Evolutionary conservation across 176 grass and related monocot species (phyloP), one percentile per base, ranked within the genome.

Genomic region (Dactylis glomerata): DNA sequence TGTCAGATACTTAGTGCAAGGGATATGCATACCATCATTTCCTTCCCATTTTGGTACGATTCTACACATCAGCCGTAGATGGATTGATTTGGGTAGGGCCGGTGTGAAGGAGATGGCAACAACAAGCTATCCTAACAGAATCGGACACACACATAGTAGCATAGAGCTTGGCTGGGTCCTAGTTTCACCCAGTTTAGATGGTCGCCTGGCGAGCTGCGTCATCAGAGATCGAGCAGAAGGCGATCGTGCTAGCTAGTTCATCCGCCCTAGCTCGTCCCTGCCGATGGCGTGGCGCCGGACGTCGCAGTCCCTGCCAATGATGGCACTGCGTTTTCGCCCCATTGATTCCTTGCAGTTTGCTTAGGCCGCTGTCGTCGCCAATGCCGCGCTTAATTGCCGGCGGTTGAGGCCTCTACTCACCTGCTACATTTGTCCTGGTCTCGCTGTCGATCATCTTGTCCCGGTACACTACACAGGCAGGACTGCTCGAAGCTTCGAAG

Each of bases 341-440:
- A 65, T 64, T 50, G 65, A 79, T 73, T 11, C 54, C 9, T 72
- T 26, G 70, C 72, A 28, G 55, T 55, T 73, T 3, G 87, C 67
- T 84, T 76, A 64, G 19, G 80, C 80, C 80, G 30, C 27, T 66
- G 68, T 81, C 70, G 69, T 20, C 55, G 46, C 46, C 62, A 50
- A 57, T 51, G 37, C 49, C 27, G 28, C 27, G 68, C 47, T 85
- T 81, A 81, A 85, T 85, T 59, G 82, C 77, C 8, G 76, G 82
- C 75, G 5, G 81, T 88, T 84, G 75, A 45, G 68, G 7, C 7
- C 42, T n/a, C n/a, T n/a, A n/a, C 42, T 73, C 42, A 10, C 55
- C 16, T 62, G 75, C 81, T n/a, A 45, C 52, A 64, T 33, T 33
- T 81, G 71, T 32, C 47, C 15, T 17, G 23, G 9, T 41, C 34